phyloP scores from a whole-genome alignment of 139 green algal genomes.

The Eudorina sp. region DNA sequence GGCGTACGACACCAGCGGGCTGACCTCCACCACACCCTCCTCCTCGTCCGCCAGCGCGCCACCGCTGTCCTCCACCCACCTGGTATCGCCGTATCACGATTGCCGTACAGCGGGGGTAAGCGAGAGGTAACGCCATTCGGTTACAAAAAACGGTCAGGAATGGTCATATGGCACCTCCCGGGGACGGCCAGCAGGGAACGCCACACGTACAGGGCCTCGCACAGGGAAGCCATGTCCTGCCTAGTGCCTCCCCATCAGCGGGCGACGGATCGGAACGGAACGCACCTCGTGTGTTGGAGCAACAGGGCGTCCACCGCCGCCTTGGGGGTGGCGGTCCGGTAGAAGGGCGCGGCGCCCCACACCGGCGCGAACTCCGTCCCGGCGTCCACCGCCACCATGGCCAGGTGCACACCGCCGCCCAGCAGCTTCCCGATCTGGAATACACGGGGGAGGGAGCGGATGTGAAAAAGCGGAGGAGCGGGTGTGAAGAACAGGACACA shows the following conservation, averaged over 20 bases:
- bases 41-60: conserved; percentile 43
- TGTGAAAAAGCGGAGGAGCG: too few species aligned
- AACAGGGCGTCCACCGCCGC: conserved; percentile 55
- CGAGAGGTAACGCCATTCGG: too few species aligned
- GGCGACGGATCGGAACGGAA: neutral
- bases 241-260: too few species aligned
- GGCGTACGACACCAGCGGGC: conserved; percentile 57
- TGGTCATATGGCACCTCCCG: too few species aligned
- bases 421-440: neutral
- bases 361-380: conserved; percentile 53
- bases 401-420: neutral
- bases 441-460: too few species aligned
- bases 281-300: conserved; percentile 58
- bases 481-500: too few species aligned
- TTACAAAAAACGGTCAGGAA: too few species aligned
- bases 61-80: conserved; percentile 45
- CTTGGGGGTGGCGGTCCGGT: conserved; percentile 21
- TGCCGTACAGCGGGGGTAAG: too few species aligned
- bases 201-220: too few species aligned
- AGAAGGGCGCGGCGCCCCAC: conserved; percentile 59
- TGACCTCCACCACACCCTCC: conserved; percentile 56
- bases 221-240: neutral
- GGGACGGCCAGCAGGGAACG: too few species aligned
- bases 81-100: too few species aligned
- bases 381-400: conserved; percentile 45